phyloP scores from a whole-genome alignment of 352 stramenopile species.

The Pythium graminicola region DNA sequence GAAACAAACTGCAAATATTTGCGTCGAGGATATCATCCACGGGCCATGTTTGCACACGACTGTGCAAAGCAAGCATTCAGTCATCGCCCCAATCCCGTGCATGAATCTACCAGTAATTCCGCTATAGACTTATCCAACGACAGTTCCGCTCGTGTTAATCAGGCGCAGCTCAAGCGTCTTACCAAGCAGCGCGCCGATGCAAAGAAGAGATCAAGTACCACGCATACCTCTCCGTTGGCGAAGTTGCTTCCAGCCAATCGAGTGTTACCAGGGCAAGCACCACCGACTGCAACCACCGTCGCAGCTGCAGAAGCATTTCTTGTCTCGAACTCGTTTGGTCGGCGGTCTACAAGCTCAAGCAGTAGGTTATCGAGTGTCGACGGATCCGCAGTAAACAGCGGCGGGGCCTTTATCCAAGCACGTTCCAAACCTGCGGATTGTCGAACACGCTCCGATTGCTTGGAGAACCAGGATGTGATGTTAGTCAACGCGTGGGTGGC shows the following conservation, averaged over 20 bases:
- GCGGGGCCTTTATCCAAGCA: conserved; percentile 8
- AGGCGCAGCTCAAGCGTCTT: conserved; percentile 34
- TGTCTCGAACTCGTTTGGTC: neutral
- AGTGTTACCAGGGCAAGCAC: conserved; percentile 5
- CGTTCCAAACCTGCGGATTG: neutral
- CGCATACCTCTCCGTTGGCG: conserved; percentile 1
- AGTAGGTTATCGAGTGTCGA: neutral
- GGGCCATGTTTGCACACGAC: conserved; percentile 51
- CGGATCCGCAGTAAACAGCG: neutral
- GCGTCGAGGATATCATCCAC: conserved; percentile 52
- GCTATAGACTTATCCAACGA: neutral
- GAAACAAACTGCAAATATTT: conserved; percentile 58
- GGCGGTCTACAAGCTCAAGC: conserved; percentile 1
- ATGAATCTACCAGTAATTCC: neutral
- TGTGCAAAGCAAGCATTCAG: conserved; percentile 35
- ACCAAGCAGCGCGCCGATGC: conserved; percentile 25
- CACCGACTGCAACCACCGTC: conserved; percentile 31
- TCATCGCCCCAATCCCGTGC: conserved; percentile 1
- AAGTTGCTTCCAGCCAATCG: conserved; percentile 20
- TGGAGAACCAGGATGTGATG: conserved; percentile 27
- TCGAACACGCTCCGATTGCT: conserved; percentile 14
- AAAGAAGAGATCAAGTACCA: conserved; percentile 18
- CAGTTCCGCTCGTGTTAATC: conserved; percentile 15
- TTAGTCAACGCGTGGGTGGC: conserved; percentile 41
- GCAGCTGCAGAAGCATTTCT: conserved; percentile 44